Base-by-base conservation (phyloP, 768 basidiomycete genomes). In the Sutorius australiensis region DNA sequence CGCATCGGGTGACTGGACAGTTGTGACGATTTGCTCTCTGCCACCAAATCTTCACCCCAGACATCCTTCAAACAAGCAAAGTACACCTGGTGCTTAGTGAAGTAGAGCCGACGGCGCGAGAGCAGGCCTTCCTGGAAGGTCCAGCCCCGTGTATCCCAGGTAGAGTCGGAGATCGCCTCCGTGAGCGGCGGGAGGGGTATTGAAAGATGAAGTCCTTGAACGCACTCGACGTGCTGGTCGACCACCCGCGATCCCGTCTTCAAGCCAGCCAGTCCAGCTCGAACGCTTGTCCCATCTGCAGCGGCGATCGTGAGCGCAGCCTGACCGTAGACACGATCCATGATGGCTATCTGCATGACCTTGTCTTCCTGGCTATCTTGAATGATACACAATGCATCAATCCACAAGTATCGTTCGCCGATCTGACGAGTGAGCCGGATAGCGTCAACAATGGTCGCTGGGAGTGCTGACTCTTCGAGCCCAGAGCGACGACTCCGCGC, bases 351-450 rank as follows among this genome's bases (percentile, higher is more conserved):
- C 40, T 65, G 62, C 7, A 5, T 24, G 13, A 13, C 30, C 51
- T 61, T 63, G 16, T 66, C 64, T 7, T 53, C 53, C 7, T n/a
- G 19, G 13, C 43, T 57, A 45, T 65, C 65, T 34, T 66, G 66
- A 31, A 55, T 48, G 50, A 67, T 60, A 19, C 65, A 66, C 9
- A 66, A 39, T 2, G 56, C 54, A 34, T 67, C 65, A 5, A 67
- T 28, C 65, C 65, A 66, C 11, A 66, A 8, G 33, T 65, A 66
- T 16, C 50, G 65, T 53, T 60, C 54, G 7, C 63, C 58, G 10
- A 67, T 34, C 12, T 39, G 17, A 3, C 48, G 62, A n/a, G 53
- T 49, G 21, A 62, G 24, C 7, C 38, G 46, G 14, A 67, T 65
- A 11, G 65, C 46, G 19, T 66, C 65, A 2, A 50, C 9, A 6